Conservation (phyloP, 495 filamentous ascomycete species). For the Hypoxylon perforatum region DNA sequence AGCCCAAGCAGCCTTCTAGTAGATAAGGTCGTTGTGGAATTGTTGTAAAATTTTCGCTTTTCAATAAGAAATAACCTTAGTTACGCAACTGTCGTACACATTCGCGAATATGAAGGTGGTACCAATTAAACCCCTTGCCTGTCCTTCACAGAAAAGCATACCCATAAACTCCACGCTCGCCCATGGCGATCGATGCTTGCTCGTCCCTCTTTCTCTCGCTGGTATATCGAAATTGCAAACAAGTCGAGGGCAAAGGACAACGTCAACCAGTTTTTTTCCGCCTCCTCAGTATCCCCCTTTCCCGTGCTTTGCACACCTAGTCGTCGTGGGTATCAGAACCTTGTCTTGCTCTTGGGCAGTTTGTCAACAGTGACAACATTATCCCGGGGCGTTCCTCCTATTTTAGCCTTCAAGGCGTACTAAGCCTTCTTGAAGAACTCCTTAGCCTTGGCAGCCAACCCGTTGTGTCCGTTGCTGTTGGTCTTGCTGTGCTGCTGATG, state of each 20-base stretch:
- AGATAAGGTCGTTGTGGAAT: no score
- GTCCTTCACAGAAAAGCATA: slow-evolving; percentile 11
- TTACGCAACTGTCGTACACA: background rate
- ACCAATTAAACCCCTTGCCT: background rate
- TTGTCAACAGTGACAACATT: background rate
- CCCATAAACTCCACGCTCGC: slow-evolving; percentile 36
- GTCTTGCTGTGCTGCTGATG: slow-evolving; percentile 19
- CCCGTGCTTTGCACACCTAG: background rate
- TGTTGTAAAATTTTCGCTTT: no score
- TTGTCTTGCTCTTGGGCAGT: background rate
- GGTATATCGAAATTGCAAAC: slow-evolving; percentile 25
- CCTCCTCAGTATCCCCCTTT: background rate
- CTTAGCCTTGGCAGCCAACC: slow-evolving; percentile 65
- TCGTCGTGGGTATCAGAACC: background rate
- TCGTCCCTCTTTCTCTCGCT: background rate
- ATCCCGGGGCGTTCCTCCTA: background rate
- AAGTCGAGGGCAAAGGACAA: background rate
- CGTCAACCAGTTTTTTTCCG: background rate
- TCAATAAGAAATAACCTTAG: background rate
- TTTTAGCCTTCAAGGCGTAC: slow-evolving; percentile 19
- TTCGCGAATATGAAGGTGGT: background rate
- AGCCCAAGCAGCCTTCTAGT: no score
- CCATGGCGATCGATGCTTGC: slow-evolving; percentile 1
- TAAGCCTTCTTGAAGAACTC: slow-evolving; percentile 64
- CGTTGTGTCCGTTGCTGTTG: slow-evolving; percentile 43